Percentiles rank a stretch among this genome's conserved stretches.
phyloP scores from a whole-genome alignment of 208 protist species.

The Crithidia bombi region DNA sequence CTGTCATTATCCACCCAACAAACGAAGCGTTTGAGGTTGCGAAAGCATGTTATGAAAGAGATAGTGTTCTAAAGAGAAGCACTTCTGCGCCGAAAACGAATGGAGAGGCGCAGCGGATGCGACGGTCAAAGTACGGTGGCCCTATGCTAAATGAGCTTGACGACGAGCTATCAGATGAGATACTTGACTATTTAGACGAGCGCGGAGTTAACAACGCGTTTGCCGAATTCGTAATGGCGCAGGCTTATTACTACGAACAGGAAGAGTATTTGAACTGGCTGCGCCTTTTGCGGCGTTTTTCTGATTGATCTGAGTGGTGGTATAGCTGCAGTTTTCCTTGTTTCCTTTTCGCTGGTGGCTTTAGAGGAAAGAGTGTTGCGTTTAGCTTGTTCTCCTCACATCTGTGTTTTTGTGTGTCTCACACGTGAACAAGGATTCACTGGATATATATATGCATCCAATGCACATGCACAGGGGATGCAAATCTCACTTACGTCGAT shows the following conservation, averaged over 20 bases:
- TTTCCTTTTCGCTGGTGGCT: neutral
- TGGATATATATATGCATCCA: too few species aligned
- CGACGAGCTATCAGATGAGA: slow-evolving; percentile 88
- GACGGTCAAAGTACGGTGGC: slow-evolving; percentile 59
- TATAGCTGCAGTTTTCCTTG: neutral
- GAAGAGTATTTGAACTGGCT: slow-evolving; percentile 88
- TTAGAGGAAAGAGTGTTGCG: neutral
- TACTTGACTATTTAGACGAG: slow-evolving; percentile 88
- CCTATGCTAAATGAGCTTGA: slow-evolving; percentile 88
- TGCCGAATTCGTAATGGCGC: slow-evolving; percentile 86
- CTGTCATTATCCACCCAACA: slow-evolving; percentile 69
- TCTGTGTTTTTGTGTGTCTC: too few species aligned
- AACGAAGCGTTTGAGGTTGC: slow-evolving; percentile 60
- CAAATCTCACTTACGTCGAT: too few species aligned
- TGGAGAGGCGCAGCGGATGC: slow-evolving; percentile 30
- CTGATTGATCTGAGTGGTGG: slow-evolving; percentile 37
- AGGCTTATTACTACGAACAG: slow-evolving; percentile 84
- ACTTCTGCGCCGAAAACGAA: slow-evolving; percentile 13
- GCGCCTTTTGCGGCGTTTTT: slow-evolving; percentile 63
- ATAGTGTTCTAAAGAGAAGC: slow-evolving; percentile 1
- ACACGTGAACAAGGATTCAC: too few species aligned
- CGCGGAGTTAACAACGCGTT: slow-evolving; percentile 88
- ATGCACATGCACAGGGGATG: too few species aligned
- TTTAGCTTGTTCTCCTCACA: too few species aligned
- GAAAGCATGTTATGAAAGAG: slow-evolving; percentile 32